These are phyloP conservation scores for Cyberlindnera amylophila DNA, from an alignment of 805 yeast species.

Conservation along the genomic window DNA sequence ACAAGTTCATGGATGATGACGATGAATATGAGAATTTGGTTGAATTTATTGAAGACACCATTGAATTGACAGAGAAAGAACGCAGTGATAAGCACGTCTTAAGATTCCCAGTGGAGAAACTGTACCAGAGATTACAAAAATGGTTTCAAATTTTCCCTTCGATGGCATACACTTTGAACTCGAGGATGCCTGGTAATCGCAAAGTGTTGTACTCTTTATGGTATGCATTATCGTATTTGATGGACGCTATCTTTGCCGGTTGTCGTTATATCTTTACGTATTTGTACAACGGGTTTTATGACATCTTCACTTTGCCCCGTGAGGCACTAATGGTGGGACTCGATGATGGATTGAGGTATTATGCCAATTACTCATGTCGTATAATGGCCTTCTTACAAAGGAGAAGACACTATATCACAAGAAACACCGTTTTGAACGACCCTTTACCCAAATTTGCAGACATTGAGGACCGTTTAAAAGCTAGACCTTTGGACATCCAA, in stretches of 20 bases:
- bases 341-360: slow-evolving; percentile 9
- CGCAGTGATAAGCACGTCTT: slow-evolving; percentile 12
- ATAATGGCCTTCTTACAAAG: slow-evolving; percentile 20
- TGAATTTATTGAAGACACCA: slow-evolving; percentile 6
- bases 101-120: slow-evolving; percentile 18
- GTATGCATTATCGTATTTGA: slow-evolving; percentile 13
- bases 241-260: slow-evolving; percentile 19
- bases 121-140: slow-evolving; percentile 11
- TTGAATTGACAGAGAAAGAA: slow-evolving; percentile 11
- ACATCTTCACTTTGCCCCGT: slow-evolving; percentile 13
- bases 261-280: slow-evolving; percentile 21
- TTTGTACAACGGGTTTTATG: slow-evolving; percentile 21
- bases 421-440: slow-evolving; percentile 20
- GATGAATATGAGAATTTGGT: slow-evolving; percentile 11
- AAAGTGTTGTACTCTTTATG: slow-evolving; percentile 21
- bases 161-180: slow-evolving; percentile 14
- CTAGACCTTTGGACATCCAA: slow-evolving; percentile 21
- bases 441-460: slow-evolving; percentile 18
- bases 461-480: slow-evolving; percentile 16
- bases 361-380: slow-evolving; percentile 22
- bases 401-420: slow-evolving; percentile 17
- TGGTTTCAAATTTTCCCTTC: slow-evolving; percentile 22
- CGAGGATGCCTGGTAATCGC: slow-evolving; percentile 7
- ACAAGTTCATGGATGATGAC: slow-evolving; percentile 6
- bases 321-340: slow-evolving; percentile 8